phyloP scores from a whole-genome alignment of 192 early-diverging fungal species.

The Diversispora epigaea region DNA sequence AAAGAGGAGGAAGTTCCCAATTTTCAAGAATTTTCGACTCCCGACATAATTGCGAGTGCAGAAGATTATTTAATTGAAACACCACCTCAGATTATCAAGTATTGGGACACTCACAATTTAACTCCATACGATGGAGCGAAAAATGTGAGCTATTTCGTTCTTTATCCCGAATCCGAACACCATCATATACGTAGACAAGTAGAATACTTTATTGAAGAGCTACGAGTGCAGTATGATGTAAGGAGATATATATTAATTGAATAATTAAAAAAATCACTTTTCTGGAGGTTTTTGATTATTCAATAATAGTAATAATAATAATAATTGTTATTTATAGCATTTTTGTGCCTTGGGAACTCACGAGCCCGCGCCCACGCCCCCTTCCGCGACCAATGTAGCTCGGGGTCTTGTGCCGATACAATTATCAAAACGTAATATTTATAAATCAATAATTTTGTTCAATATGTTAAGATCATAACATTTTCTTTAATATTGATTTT shows the following conservation, averaged over 20 bases:
- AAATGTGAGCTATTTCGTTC: conserved; percentile 52
- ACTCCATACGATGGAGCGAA: conserved; percentile 55
- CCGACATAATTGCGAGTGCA: conserved; percentile 53
- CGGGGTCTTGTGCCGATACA: too few species aligned
- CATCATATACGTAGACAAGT: conserved; percentile 30
- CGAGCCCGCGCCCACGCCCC: not conserved
- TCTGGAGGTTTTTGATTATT: not conserved
- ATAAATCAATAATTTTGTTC: too few species aligned
- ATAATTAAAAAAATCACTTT: not conserved
- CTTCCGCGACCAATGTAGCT: too few species aligned
- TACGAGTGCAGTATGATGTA: conserved; percentile 13
- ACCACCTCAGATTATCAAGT: conserved; percentile 50
- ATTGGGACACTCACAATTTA: conserved; percentile 58
- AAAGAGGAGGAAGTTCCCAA: conserved; percentile 37
- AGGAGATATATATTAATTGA: not conserved
- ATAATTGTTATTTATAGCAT: not conserved
- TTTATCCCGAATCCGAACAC: conserved; percentile 46
- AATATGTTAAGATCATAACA: too few species aligned
- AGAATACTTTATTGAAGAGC: not conserved
- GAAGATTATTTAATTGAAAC: conserved; percentile 53
- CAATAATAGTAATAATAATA: not conserved
- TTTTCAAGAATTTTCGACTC: conserved; percentile 43
- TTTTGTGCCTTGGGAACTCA: not conserved
- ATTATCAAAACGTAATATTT: too few species aligned
- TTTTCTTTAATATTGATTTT: too few species aligned